Evolutionary conservation across 1,284 basidiomycete species (phyloP), one percentile per base, ranked within the genome.

Genomic region (Ceratorhiza oryzae-sativae): DNA sequence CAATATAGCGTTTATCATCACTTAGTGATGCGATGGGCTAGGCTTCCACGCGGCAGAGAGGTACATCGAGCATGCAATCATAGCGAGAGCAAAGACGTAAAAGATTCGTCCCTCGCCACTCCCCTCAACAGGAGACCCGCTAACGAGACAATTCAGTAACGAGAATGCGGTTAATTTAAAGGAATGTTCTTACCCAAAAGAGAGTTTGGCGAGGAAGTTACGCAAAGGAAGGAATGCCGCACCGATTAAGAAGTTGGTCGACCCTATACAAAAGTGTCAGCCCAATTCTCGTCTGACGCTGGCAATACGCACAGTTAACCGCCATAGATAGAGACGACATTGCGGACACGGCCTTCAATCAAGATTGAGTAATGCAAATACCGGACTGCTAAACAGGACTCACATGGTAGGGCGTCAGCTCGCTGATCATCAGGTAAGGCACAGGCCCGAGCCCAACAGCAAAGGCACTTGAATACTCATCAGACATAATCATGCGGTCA

Each of bases 341-440:
- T 0, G 92, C 88, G 9, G 93, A 92, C 13, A 94, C 91, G 45
- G 93, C 92, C 90, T 94, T 39, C 10, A 10, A 23, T 4, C 18
- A 36, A 13, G 76, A 6, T 67, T 63, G 20, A 15, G 70, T 13
- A 10, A 20, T 39, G 32, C 61, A 36, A 53, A 20, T 13, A 53
- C 48, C 56, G 56, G 15, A 61, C 72, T 62, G 39, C 34, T 71
- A 53, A 36, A 41, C 13, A 70, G 49, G 59, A 72, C 89, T 76
- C 80, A 90, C 92, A 77, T 90, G 85, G 55, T 85, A 80, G 1
- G 95, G 95, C 0, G 95, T 90, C 27, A 97, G 87, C 78, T 98
- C 95, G n/a, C 94, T 89, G 36, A 97, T 89, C 80, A 97, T 90
- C 49, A 98, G 88, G 79, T 95, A 97, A 0, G 95, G 95, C 41